Percentiles rank a stretch among this genome's conserved stretches.
Conservation (phyloP, 2,329 filamentous ascomycete species). For the Aspergillus oerlinghausenensis region DNA sequence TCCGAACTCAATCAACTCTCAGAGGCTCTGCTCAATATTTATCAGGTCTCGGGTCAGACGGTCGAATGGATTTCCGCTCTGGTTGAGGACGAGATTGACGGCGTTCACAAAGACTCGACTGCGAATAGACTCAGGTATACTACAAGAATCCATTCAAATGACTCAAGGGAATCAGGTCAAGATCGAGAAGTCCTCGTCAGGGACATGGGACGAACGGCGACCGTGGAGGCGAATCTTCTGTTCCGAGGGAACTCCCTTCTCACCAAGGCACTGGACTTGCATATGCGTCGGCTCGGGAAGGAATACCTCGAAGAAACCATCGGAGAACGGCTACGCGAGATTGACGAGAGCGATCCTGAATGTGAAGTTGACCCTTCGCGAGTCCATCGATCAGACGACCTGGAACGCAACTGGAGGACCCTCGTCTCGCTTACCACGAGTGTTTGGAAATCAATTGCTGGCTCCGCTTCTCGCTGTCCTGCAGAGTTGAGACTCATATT, state of each 20-base stretch:
- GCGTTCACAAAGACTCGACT: slow-evolving; percentile 74
- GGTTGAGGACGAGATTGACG: slow-evolving; percentile 96
- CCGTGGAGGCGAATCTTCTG: slow-evolving; percentile 81
- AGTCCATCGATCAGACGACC: slow-evolving; percentile 61
- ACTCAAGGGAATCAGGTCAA: slow-evolving; percentile 52
- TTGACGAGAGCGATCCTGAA: slow-evolving; percentile 84
- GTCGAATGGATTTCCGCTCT: slow-evolving; percentile 88
- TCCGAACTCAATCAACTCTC: slow-evolving; percentile 74
- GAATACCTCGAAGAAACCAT: slow-evolving; percentile 88
- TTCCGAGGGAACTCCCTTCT: slow-evolving; percentile 93
- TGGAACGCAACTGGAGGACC: slow-evolving; percentile 77
- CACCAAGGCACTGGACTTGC: slow-evolving; percentile 87
- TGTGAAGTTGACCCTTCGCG: slow-evolving; percentile 94
- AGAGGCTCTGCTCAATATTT: slow-evolving; percentile 87
- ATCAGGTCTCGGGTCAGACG: slow-evolving; percentile 81
- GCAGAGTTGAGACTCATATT: slow-evolving; percentile 79
- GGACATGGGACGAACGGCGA: slow-evolving; percentile 61
- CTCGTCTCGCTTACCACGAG: slow-evolving; percentile 73
- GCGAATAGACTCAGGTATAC: slow-evolving; percentile 59
- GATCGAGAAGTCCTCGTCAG: slow-evolving; percentile 59
- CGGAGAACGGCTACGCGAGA: slow-evolving; percentile 78
- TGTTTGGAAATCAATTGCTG: slow-evolving; percentile 78
- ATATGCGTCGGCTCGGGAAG: slow-evolving; percentile 91
- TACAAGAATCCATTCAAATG: slow-evolving; percentile 60
- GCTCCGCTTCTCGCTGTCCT: slow-evolving; percentile 70